Conservation (phyloP, 2,329 filamentous ascomycete species). For the Scytalidium sp. region DNA sequence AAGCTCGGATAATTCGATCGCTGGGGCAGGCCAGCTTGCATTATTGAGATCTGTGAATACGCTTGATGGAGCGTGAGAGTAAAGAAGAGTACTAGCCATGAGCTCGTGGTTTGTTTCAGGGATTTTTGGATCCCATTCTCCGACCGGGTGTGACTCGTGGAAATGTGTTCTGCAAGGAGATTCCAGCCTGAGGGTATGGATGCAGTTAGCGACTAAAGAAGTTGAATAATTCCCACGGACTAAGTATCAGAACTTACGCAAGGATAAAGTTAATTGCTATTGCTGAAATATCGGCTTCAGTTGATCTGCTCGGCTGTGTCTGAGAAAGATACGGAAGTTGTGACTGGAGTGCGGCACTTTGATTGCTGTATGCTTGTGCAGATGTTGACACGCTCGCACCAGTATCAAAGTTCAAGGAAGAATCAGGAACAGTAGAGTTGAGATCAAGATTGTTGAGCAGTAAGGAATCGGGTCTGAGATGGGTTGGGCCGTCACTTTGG, state of each 20-base stretch:
- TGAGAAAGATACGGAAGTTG: neutral
- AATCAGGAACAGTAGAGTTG: neutral
- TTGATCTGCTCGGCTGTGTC: neutral
- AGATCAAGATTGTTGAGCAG: neutral
- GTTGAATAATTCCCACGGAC: neutral
- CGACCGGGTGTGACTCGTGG: slow-evolving; percentile 2
- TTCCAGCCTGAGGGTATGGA: slow-evolving; percentile 15
- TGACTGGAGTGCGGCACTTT: too few relatives aligned
- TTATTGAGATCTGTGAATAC: slow-evolving; percentile 3
- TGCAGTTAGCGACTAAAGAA: neutral
- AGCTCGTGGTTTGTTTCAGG: slow-evolving; percentile 19
- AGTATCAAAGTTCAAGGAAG: neutral
- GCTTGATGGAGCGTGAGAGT: slow-evolving; percentile 13
- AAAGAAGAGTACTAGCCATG: slow-evolving; percentile 22
- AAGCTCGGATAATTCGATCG: slow-evolving; percentile 10
- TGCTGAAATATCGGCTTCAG: neutral
- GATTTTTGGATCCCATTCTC: slow-evolving; percentile 8
- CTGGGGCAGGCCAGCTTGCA: slow-evolving; percentile 6
- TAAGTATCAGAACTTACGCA: slow-evolving; percentile 15
- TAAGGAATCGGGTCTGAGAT: neutral
- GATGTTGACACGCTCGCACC: too few relatives aligned
- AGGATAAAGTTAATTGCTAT: slow-evolving; percentile 27
- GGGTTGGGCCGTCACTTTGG: neutral
- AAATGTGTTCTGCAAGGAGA: slow-evolving; percentile 23
- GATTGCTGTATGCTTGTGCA: too few relatives aligned